A percentile compares a stretch with the other conserved stretches of the same genome.
Evolutionary conservation across 2,329 filamentous ascomycete species (phyloP).

Genomic region (Ceratocystis cubensis): DNA sequence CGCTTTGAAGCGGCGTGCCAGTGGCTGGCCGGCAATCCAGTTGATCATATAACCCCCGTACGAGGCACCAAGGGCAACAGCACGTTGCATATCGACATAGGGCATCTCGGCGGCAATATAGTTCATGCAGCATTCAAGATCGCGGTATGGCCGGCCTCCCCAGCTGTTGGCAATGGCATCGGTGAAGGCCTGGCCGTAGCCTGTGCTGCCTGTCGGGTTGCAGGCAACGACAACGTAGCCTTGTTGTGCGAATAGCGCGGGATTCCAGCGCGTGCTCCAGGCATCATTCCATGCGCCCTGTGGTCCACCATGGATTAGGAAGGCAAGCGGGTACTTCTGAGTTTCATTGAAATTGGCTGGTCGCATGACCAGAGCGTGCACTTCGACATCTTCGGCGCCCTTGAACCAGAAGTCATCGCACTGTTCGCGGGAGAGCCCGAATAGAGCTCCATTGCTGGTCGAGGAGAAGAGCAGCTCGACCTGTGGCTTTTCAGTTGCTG

Average conservation of each 20-base stretch:
- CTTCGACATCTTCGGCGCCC: slow-evolving; percentile 42
- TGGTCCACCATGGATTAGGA: slow-evolving; percentile 73
- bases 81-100: slow-evolving; percentile 55
- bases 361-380: slow-evolving; percentile 57
- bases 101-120: slow-evolving; percentile 53
- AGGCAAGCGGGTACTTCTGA: slow-evolving; percentile 67
- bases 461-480: slow-evolving; percentile 45
- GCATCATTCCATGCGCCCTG: slow-evolving; percentile 63
- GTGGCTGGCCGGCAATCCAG: slow-evolving; percentile 79
- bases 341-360: slow-evolving; percentile 51
- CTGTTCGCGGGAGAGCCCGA: slow-evolving; percentile 52
- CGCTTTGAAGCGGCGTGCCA: slow-evolving; percentile 76
- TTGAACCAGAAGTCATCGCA: slow-evolving; percentile 44
- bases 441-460: slow-evolving; percentile 51
- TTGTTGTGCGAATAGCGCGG: slow-evolving; percentile 73
- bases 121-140: slow-evolving; percentile 67
- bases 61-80: slow-evolving; percentile 62
- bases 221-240: slow-evolving; percentile 72
- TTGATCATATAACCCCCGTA: slow-evolving; percentile 73
- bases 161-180: slow-evolving; percentile 69
- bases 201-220: slow-evolving; percentile 73
- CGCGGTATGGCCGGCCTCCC: slow-evolving; percentile 74
- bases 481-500: slow-evolving; percentile 25
- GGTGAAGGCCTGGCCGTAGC: slow-evolving; percentile 65
- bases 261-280: slow-evolving; percentile 79